phyloP scores from a whole-genome alignment of 768 basidiomycete genomes.

The Russula ochroleuca region DNA sequence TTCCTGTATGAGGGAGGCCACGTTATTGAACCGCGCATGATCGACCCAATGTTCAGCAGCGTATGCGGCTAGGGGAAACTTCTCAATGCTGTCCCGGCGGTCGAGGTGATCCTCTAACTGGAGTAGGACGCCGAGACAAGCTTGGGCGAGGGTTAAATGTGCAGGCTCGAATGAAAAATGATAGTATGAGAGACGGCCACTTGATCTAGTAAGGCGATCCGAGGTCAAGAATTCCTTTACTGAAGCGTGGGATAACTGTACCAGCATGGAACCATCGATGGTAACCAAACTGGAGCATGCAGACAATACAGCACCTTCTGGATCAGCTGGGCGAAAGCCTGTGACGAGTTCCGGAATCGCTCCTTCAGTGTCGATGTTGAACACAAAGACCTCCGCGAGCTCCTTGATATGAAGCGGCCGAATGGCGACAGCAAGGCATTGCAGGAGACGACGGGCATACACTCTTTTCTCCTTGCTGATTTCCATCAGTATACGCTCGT shows the following conservation, averaged over 20 bases:
- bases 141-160: neutral
- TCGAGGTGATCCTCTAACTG: neutral
- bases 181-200: neutral
- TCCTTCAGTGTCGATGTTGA: neutral
- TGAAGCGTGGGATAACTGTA: neutral
- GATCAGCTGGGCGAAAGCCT: too few species aligned
- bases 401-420: constrained; percentile 6
- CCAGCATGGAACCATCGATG: neutral
- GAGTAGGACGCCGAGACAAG: neutral
- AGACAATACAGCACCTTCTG: too few species aligned
- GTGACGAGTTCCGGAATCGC: too few species aligned
- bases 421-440: neutral
- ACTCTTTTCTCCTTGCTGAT: neutral
- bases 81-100: neutral
- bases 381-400: neutral
- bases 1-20: neutral
- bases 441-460: neutral
- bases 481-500: neutral
- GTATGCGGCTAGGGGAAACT: neutral
- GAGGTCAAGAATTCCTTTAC: constrained; percentile 3
- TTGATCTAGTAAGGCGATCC: neutral
- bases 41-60: neutral
- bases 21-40: neutral
- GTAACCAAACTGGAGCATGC: neutral
- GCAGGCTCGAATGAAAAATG: neutral